phyloP scores from a whole-genome alignment of 1,284 basidiomycete genomes.

The Pseudozyma pruni region DNA sequence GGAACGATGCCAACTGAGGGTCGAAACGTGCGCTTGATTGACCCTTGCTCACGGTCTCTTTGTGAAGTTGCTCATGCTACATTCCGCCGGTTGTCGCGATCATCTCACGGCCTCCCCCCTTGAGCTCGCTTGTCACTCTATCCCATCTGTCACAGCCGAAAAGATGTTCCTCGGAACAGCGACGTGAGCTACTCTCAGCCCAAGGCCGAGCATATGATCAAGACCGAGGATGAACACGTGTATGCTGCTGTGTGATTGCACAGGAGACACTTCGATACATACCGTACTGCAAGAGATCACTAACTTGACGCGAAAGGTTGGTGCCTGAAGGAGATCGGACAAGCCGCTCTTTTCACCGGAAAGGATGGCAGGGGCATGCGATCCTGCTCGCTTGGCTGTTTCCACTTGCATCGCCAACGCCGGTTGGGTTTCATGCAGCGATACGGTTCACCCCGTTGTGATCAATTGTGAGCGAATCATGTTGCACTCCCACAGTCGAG shows the following conservation, averaged over 20 bases:
- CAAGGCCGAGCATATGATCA: no score
- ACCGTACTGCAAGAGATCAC: background rate
- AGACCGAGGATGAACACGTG: no score
- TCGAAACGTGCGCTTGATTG: slow-evolving; percentile 1
- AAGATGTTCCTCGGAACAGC: slow-evolving; percentile 3
- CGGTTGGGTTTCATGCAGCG: background rate
- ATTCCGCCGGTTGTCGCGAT: background rate
- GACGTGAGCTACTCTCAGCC: no score
- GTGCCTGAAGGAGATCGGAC: no score
- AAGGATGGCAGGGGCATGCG: background rate
- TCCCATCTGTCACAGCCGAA: background rate
- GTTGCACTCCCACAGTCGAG: no score
- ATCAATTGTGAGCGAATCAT: no score
- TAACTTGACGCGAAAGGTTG: slow-evolving; percentile 7
- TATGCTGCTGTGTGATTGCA: no score
- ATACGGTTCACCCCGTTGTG: background rate
- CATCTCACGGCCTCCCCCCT: background rate
- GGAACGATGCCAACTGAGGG: background rate
- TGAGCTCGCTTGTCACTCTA: background rate
- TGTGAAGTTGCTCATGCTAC: no score
- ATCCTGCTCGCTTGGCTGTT: background rate
- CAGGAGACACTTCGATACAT: no score
- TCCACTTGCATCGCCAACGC: background rate
- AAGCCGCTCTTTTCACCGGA: slow-evolving; percentile 13
- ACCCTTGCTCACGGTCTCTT: no score